Evolutionary conservation across 176 grass and related monocot genomes (phyloP).

Genomic region (Oryza australiensis): DNA sequence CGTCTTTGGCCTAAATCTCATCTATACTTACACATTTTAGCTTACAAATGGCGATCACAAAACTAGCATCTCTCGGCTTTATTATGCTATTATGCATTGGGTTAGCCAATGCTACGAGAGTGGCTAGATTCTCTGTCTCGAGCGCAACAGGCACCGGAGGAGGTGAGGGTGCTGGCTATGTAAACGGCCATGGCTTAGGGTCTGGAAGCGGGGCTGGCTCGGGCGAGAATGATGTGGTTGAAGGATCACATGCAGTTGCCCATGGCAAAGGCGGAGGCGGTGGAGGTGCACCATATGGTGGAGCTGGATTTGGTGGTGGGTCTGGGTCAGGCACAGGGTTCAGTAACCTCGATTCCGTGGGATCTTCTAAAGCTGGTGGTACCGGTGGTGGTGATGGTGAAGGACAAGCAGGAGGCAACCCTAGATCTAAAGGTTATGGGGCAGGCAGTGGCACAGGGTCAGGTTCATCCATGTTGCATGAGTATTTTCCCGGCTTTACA

Average conservation of each 20-base stretch:
- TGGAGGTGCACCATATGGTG: background rate
- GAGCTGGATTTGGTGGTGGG: background rate
- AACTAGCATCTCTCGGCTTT: background rate
- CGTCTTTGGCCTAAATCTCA: background rate
- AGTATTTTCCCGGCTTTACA: background rate
- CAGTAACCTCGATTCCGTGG: accelerated
- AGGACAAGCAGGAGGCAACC: background rate
- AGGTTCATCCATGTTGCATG: background rate
- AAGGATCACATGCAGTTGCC: background rate
- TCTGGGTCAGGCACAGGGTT: background rate
- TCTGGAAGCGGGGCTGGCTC: background rate
- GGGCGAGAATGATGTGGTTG: accelerated
- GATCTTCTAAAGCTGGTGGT: background rate
- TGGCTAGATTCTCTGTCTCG: background rate
- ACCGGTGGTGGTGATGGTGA: background rate
- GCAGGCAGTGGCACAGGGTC: background rate
- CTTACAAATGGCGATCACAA: background rate
- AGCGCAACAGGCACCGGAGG: background rate
- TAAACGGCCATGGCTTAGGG: background rate
- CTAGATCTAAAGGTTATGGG: background rate
- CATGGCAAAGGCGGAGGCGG: background rate
- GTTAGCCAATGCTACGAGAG: background rate
- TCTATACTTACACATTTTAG: background rate
- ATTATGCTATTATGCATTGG: background rate
- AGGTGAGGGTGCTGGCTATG: background rate